Percentiles rank a stretch among this genome's conserved stretches.
Conservation (phyloP, 257 asterid species). For the Euphrasia confusa region DNA sequence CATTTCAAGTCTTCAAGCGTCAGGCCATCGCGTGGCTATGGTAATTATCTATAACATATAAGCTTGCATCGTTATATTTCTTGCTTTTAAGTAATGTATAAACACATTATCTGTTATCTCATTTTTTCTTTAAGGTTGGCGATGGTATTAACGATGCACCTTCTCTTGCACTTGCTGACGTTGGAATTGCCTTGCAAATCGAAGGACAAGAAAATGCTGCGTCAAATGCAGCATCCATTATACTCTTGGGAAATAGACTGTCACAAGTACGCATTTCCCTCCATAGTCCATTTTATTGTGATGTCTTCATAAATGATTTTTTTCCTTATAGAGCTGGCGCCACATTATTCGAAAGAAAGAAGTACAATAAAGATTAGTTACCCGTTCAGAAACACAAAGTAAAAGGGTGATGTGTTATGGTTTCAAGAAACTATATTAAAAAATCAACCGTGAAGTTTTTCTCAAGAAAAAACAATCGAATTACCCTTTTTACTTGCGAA, state of each 20-base stretch:
- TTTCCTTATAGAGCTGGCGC: not conserved
- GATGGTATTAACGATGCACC: slow-evolving; percentile 99
- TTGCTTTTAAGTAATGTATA: not conserved
- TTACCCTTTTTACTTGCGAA: not conserved
- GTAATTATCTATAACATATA: slow-evolving; percentile 33
- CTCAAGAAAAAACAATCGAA: not conserved
- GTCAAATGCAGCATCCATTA: slow-evolving; percentile 90
- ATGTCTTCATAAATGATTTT: not conserved
- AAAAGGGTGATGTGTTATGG: not conserved
- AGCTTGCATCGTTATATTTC: not conserved
- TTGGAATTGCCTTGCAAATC: slow-evolving; percentile 88
- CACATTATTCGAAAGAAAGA: not conserved
- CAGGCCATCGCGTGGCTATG: slow-evolving; percentile 89
- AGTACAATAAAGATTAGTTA: not conserved
- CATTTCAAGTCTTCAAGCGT: slow-evolving; percentile 70
- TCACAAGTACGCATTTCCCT: slow-evolving; percentile 56
- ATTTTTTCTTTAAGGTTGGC: slow-evolving; percentile 70
- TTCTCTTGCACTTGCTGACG: slow-evolving; percentile 95
- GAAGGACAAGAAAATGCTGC: slow-evolving; percentile 99
- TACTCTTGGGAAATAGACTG: slow-evolving; percentile 84
- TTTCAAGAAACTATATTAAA: not conserved
- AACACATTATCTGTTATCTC: slow-evolving; percentile 10
- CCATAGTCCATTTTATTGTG: not conserved
- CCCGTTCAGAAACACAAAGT: not conserved
- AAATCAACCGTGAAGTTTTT: not conserved